phyloP scores from a whole-genome alignment of 345 rosid species.

The Brassica rapa region DNA sequence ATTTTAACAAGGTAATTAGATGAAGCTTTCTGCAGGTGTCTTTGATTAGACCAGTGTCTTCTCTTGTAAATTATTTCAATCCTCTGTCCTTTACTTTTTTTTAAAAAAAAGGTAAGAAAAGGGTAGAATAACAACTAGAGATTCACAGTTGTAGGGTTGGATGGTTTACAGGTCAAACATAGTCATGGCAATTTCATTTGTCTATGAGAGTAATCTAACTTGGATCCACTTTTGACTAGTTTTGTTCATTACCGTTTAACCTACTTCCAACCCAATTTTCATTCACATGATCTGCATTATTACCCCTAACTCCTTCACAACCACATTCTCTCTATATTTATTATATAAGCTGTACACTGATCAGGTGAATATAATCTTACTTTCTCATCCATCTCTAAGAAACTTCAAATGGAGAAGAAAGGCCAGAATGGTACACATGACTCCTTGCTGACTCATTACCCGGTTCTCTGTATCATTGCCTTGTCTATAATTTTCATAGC shows the following conservation, averaged over 20 bases:
- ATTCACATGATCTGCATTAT: slow-evolving; percentile 36
- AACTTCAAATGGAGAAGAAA: slow-evolving; percentile 60
- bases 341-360: slow-evolving; percentile 24
- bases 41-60: slow-evolving; percentile 22
- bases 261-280: slow-evolving; percentile 40
- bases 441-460: slow-evolving; percentile 47
- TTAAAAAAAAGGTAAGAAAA: no score
- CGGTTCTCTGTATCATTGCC: slow-evolving; percentile 51
- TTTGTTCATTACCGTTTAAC: slow-evolving; percentile 18
- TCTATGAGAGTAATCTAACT: slow-evolving; percentile 16
- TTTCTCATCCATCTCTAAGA: slow-evolving; percentile 14
- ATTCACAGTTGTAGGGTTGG: no score
- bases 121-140: no score
- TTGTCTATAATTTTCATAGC: slow-evolving; percentile 58
- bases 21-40: slow-evolving; percentile 18
- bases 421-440: slow-evolving; percentile 40
- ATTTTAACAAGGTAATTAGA: not conserved
- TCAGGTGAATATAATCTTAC: slow-evolving; percentile 33
- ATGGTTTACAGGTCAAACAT: slow-evolving; percentile 8
- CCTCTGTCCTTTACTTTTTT: no score
- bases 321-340: slow-evolving; percentile 11
- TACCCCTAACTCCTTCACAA: slow-evolving; percentile 22
- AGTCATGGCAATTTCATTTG: slow-evolving; percentile 33
- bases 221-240: slow-evolving; percentile 29
- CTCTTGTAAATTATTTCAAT: not conserved